Conservation (phyloP, 306 rosid species). For the Cicer arietinum region DNA sequence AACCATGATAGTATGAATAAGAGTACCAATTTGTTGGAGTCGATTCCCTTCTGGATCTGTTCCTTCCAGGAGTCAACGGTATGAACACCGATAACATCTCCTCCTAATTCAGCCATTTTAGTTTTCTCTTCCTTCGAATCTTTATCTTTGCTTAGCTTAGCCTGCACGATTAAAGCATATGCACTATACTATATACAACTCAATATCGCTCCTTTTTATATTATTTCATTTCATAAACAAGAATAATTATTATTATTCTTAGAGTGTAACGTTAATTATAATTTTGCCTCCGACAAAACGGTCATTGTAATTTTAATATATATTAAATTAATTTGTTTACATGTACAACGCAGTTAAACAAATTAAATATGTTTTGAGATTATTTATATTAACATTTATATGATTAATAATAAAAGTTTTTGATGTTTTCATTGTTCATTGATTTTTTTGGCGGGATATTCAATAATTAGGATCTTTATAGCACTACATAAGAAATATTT, state of each 20-base stretch:
- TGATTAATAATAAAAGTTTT: no score
- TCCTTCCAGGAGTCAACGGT: constrained; percentile 56
- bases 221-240: background rate
- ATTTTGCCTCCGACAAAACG: no score
- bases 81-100: constrained; percentile 62
- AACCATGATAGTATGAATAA: background rate
- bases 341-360: no score
- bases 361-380: no score
- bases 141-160: constrained; percentile 15
- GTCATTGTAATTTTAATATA: no score
- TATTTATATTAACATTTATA: no score
- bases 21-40: constrained; percentile 59
- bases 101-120: constrained; percentile 46
- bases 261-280: background rate
- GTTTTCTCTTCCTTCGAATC: constrained; percentile 6
- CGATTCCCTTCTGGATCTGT: constrained; percentile 53
- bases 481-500: no score
- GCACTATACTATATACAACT: background rate
- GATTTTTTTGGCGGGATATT: no score
- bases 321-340: no score
- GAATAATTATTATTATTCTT: background rate
- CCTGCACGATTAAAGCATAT: background rate
- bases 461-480: no score
- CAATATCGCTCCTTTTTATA: background rate
- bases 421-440: no score